phyloP scores from a whole-genome alignment of 208 protist genomes.

The Leptomonas seymouri region DNA sequence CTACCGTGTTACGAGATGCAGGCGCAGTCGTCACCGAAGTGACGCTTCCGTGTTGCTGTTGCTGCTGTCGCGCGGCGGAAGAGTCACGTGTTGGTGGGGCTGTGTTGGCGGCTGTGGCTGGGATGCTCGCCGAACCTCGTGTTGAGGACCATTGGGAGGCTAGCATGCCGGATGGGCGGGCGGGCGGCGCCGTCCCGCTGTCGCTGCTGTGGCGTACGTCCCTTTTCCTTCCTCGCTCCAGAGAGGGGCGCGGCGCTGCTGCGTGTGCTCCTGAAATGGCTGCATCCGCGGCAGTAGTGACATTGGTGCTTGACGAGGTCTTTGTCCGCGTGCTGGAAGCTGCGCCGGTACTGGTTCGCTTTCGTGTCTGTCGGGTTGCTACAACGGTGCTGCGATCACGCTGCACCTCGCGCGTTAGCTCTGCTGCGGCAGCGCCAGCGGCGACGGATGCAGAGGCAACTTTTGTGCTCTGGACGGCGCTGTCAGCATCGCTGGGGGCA shows the following conservation, averaged over 20 bases:
- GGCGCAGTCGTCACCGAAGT: not conserved
- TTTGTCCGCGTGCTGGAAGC: not conserved
- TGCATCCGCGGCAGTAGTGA: not conserved
- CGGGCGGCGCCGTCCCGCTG: not conserved
- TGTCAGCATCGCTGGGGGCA: not conserved
- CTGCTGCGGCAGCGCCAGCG: not conserved
- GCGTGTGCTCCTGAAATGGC: not conserved
- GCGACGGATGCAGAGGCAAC: not conserved
- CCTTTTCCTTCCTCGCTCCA: constrained; percentile 3
- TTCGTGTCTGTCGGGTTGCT: not conserved
- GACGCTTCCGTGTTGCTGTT: not conserved
- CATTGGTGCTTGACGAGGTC: not conserved
- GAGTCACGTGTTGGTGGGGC: constrained; percentile 18
- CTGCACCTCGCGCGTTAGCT: not conserved
- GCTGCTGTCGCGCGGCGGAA: constrained; percentile 7
- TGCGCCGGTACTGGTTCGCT: not conserved
- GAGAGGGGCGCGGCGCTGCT: not conserved
- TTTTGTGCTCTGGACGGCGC: not conserved
- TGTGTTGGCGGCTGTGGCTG: constrained; percentile 5
- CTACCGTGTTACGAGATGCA: not conserved
- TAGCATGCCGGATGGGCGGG: constrained; percentile 4
- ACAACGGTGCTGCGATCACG: not conserved
- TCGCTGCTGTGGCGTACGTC: constrained; percentile 17
- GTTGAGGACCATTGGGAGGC: constrained; percentile 1
- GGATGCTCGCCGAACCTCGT: constrained; percentile 9